Conservation (phyloP, 306 rosid genomes). For the Gastrolobium villosum region DNA sequence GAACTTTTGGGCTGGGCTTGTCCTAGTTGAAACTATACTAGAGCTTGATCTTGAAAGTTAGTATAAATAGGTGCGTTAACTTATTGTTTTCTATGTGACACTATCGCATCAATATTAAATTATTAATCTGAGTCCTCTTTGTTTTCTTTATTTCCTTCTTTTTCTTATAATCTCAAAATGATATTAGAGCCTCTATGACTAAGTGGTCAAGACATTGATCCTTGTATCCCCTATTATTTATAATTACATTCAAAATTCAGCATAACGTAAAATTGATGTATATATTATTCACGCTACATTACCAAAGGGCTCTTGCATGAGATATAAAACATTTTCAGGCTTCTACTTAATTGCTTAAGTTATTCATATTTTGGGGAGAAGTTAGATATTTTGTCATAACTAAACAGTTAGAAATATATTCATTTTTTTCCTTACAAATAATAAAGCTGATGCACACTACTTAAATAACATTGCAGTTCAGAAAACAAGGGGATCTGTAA, state of each 20-base stretch:
- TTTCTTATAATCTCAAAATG: constrained; percentile 8
- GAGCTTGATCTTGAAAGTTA: not conserved
- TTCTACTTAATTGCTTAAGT: not conserved
- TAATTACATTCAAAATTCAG: constrained; percentile 17
- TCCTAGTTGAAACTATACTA: constrained; percentile 1
- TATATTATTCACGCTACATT: not conserved
- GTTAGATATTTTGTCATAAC: constrained; percentile 13
- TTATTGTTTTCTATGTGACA: constrained; percentile 1
- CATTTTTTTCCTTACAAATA: not conserved
- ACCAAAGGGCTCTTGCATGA: constrained; percentile 11
- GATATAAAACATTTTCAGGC: constrained; percentile 24
- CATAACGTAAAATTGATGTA: not conserved
- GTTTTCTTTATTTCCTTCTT: not conserved
- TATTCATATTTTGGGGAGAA: not conserved
- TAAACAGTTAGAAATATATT: constrained; percentile 2
- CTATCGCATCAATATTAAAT: not conserved
- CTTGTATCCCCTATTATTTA: not conserved
- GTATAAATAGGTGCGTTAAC: not conserved
- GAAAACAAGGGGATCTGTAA: constrained; percentile 7
- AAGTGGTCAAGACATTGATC: not conserved
- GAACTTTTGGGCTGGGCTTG: not conserved
- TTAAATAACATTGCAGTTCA: constrained; percentile 9
- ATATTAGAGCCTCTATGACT: not conserved
- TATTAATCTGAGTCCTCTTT: not conserved
- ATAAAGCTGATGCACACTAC: not conserved